A percentile compares a stretch with the other conserved stretches of the same genome.
Evolutionary conservation across 768 basidiomycete species (phyloP).

Genomic region (Suillus sp.): DNA sequence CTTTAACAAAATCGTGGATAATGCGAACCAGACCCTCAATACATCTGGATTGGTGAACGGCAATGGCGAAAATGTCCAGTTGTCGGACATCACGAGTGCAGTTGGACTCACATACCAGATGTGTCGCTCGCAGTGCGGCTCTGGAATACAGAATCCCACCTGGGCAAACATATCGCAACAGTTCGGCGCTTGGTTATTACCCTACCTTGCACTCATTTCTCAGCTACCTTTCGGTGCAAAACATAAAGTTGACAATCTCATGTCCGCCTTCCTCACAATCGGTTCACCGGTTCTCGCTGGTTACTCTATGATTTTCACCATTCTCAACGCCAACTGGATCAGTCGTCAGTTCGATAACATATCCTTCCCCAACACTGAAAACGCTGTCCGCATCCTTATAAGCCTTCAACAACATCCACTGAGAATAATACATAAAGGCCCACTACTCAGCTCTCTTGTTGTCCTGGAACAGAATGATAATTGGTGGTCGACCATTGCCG

Average conservation of each 20-base stretch:
- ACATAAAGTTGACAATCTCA: constrained; percentile 43
- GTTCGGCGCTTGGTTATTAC: constrained; percentile 48
- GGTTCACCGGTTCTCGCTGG: constrained; percentile 49
- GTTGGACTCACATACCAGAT: constrained; percentile 17
- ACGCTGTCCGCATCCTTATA: constrained; percentile 38
- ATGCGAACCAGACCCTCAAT: constrained; percentile 3
- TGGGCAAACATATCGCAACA: constrained; percentile 35
- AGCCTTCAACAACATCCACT: constrained; percentile 47
- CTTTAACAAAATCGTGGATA: constrained; percentile 8
- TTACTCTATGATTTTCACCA: constrained; percentile 48
- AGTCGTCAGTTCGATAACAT: constrained; percentile 33
- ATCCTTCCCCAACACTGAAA: constrained; percentile 25
- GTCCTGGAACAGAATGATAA: constrained; percentile 43
- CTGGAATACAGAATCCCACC: constrained; percentile 13
- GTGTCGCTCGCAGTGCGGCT: constrained; percentile 19
- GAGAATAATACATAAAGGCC: constrained; percentile 27
- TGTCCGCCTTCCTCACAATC: constrained; percentile 45
- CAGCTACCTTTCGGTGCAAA: constrained; percentile 50
- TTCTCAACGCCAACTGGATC: constrained; percentile 48
- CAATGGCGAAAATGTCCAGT: neutral
- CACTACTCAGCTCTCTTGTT: constrained; percentile 42
- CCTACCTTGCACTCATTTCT: constrained; percentile 51
- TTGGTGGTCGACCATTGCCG: constrained; percentile 42
- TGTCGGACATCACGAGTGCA: constrained; percentile 7
- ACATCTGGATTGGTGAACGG: constrained; percentile 7